A percentile compares a stretch with the other conserved stretches of the same genome.
These are phyloP conservation scores for Thalassiosira mediterranea DNA, from an alignment of 352 stramenopile species.

Conservation along the genomic window DNA sequence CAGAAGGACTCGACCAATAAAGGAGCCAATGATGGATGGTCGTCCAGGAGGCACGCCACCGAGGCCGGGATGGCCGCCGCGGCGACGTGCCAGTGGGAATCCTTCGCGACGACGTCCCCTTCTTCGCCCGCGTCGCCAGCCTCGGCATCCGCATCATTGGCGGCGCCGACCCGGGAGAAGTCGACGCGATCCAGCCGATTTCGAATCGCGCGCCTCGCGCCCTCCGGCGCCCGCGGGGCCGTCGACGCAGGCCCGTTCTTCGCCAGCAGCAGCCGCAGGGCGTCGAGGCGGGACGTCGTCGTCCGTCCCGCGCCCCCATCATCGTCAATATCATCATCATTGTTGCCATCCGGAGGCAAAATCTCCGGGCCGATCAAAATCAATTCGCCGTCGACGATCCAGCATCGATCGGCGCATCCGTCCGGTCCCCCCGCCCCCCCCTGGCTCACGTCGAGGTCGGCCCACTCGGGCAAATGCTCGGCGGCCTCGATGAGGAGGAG, in stretches of 20 bases:
- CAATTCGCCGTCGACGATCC: conserved; percentile 62
- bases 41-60: conserved; percentile 37
- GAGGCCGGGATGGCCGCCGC: conserved; percentile 32
- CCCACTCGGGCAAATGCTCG: conserved; percentile 64
- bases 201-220: conserved; percentile 24
- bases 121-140: no score
- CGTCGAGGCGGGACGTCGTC: conserved; percentile 10
- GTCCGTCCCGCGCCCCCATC: no score
- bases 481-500: conserved; percentile 73
- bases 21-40: conserved; percentile 28
- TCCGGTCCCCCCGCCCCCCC: conserved; percentile 48
- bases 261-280: conserved; percentile 23
- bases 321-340: background rate
- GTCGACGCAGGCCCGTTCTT: conserved; percentile 9
- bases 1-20: conserved; percentile 47
- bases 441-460: conserved; percentile 58
- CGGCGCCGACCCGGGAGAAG: conserved; percentile 3
- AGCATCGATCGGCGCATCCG: conserved; percentile 62
- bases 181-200: conserved; percentile 26
- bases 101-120: no score
- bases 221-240: background rate
- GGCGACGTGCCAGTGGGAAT: conserved; percentile 38
- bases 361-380: conserved; percentile 50
- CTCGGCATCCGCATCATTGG: background rate
- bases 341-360: background rate